Evolutionary conservation across 1,284 basidiomycete genomes (phyloP), one percentile per base, ranked within the genome.

Genomic region (Cystobasidium pallidum): DNA sequence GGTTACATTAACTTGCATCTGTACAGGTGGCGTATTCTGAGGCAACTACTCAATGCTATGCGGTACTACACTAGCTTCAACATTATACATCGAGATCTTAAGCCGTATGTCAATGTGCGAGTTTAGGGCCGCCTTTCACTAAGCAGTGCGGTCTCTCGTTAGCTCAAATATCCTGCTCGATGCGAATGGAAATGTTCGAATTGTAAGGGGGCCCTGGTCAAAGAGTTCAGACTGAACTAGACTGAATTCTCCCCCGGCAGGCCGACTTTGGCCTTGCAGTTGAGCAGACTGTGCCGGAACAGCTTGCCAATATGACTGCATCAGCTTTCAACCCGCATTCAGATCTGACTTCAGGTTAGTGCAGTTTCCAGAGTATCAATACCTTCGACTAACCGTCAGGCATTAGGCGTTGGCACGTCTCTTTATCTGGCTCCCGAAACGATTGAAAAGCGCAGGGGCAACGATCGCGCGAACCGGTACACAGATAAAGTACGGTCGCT

Each of bases 81-180:
- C 73, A 79, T 79, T 45, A 76, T 78, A 24, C 78, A 79, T 67
- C 74, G 78, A 10, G 78, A 79, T 58, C 68, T 79, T 34, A 79
- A 79, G 58, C 78, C 78, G 21, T 58, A 45, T 17, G 68, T 39
- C n/a, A n/a, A 17, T 36, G 30, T 43, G 3, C n/a, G 26, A 26
- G 11, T 34, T 59, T 13, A 39, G 36, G 13, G 36, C 13, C n/a
- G n/a, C n/a, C n/a, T 39, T 13, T 13, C 36, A 39, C 36, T 39
- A 13, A 39, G 36, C 6, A 13, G 6, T 39, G 36, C 6, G 36
- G 36, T 28, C 2, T 45, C 39, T 52, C 45, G 26, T 2, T 26
- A 71, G 68, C 1, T 76, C 74, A 10, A 79, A 79, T 66, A 77
- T 78, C 34, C 75, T 79, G 66, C 66, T 79, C 26, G 76, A 78